phyloP scores from a whole-genome alignment of 371 early-diverging fungal species.

The Mucor lusitanicus region DNA sequence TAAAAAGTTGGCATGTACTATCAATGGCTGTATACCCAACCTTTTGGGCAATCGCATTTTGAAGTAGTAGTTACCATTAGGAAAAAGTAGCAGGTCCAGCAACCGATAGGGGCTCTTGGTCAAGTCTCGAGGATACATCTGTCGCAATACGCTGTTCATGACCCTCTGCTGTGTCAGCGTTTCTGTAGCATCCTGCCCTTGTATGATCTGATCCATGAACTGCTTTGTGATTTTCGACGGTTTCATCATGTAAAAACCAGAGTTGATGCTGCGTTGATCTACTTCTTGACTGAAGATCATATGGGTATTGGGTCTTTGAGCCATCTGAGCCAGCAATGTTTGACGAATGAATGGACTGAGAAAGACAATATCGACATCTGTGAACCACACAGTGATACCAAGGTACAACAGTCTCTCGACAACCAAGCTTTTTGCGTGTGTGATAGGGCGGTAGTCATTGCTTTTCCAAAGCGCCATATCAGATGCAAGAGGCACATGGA shows the following conservation, averaged over 20 bases:
- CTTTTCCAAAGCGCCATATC: slow-evolving; percentile 33
- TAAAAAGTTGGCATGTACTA: slow-evolving; percentile 27
- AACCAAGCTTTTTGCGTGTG: slow-evolving; percentile 39
- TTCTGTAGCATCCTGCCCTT: slow-evolving; percentile 17
- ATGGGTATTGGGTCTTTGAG: slow-evolving; percentile 14
- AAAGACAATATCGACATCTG: slow-evolving; percentile 25
- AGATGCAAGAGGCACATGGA: slow-evolving; percentile 31
- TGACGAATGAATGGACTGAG: slow-evolving; percentile 8
- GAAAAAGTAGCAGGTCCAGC: slow-evolving; percentile 23
- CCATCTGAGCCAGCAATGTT: slow-evolving; percentile 3
- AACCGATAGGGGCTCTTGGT: slow-evolving; percentile 9
- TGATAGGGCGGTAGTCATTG: slow-evolving; percentile 37
- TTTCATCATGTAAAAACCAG: slow-evolving; percentile 27
- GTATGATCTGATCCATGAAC: slow-evolving; percentile 16
- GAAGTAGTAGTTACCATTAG: slow-evolving; percentile 26
- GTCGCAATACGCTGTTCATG: slow-evolving; percentile 21
- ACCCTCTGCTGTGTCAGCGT: slow-evolving; percentile 23
- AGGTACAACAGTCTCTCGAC: slow-evolving; percentile 42
- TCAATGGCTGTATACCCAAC: slow-evolving; percentile 22
- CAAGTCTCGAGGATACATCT: slow-evolving; percentile 3
- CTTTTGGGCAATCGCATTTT: slow-evolving; percentile 4
- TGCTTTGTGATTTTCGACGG: slow-evolving; percentile 17
- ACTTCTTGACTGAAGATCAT: slow-evolving; percentile 29
- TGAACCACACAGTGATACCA: slow-evolving; percentile 28
- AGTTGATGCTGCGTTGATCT: slow-evolving; percentile 21